phyloP scores from a whole-genome alignment of 352 stramenopile genomes.

The Phytophthora pisi region DNA sequence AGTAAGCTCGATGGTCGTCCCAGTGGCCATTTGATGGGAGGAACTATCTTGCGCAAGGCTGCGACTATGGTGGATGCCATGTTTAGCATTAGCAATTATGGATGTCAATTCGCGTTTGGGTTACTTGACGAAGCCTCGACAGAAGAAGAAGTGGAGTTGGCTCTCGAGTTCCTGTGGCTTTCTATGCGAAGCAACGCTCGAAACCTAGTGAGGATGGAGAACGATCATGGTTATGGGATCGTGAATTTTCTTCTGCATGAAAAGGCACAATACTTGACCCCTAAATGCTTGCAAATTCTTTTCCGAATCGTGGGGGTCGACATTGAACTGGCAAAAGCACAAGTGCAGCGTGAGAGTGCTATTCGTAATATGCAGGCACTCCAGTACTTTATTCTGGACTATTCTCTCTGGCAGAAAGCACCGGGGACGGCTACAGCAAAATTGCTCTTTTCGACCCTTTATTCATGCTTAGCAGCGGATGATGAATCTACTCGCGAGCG shows the following conservation, averaged over 20 bases:
- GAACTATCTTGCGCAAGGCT: slow-evolving; percentile 27
- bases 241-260: slow-evolving; percentile 72
- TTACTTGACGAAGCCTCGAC: slow-evolving; percentile 55
- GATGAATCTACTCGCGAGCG: slow-evolving; percentile 55
- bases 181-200: slow-evolving; percentile 39
- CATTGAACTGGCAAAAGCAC: slow-evolving; percentile 21
- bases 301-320: slow-evolving; percentile 68
- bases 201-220: slow-evolving; percentile 66
- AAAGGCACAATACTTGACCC: slow-evolving; percentile 52
- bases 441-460: slow-evolving; percentile 68
- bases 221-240: slow-evolving; percentile 76
- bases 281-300: slow-evolving; percentile 40
- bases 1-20: slow-evolving; percentile 63
- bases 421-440: slow-evolving; percentile 39
- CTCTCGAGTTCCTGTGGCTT: slow-evolving; percentile 48
- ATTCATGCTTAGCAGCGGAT: slow-evolving; percentile 54
- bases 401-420: slow-evolving; percentile 68
- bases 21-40: slow-evolving; percentile 63
- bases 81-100: slow-evolving; percentile 53
- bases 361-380: slow-evolving; percentile 70
- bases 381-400: slow-evolving; percentile 78
- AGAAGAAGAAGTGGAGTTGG: slow-evolving; percentile 45
- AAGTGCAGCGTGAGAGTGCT: slow-evolving; percentile 39
- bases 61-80: slow-evolving; percentile 47
- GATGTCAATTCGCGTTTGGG: slow-evolving; percentile 56